A percentile compares a stretch with the other conserved stretches of the same genome.
phyloP scores from a whole-genome alignment of 2,329 filamentous ascomycete genomes.

The Geosmithia putterillii region DNA sequence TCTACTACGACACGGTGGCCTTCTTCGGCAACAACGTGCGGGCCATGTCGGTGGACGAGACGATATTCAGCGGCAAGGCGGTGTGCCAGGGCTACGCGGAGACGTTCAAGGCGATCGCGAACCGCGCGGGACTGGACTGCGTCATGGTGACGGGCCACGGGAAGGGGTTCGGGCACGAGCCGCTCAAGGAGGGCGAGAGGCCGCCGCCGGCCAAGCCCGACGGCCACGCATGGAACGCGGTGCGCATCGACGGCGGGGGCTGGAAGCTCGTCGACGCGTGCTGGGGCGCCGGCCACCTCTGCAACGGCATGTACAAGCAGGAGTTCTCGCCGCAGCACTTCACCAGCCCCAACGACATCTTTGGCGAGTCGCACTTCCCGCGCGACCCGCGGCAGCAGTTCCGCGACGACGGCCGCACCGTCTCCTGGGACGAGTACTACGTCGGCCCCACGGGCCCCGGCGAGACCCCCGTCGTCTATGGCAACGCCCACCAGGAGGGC shows the following conservation, averaged over 20 bases:
- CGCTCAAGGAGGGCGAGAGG: constrained; percentile 49
- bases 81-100: constrained; percentile 89
- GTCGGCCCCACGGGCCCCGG: constrained; percentile 39
- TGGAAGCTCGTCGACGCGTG: constrained; percentile 91
- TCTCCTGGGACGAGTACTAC: constrained; percentile 76
- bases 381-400: constrained; percentile 56
- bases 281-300: constrained; percentile 76
- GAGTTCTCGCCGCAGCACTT: constrained; percentile 55
- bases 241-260: constrained; percentile 70
- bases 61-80: constrained; percentile 64
- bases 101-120: constrained; percentile 67
- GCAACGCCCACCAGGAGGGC: constrained; percentile 33
- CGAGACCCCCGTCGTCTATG: constrained; percentile 34
- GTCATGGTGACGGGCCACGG: constrained; percentile 67
- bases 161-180: constrained; percentile 67
- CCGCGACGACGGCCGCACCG: constrained; percentile 54
- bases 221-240: constrained; percentile 87
- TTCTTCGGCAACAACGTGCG: constrained; percentile 66
- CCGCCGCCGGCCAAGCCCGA: constrained; percentile 50
- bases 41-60: constrained; percentile 56
- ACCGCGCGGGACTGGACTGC: constrained; percentile 67
- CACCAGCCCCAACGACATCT: constrained; percentile 58
- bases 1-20: constrained; percentile 67
- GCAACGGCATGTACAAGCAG: constrained; percentile 47
- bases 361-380: constrained; percentile 74